Evolutionary conservation across 768 basidiomycete genomes (phyloP), one percentile per base, ranked within the genome.

Genomic region (Termitomyces sp.): DNA sequence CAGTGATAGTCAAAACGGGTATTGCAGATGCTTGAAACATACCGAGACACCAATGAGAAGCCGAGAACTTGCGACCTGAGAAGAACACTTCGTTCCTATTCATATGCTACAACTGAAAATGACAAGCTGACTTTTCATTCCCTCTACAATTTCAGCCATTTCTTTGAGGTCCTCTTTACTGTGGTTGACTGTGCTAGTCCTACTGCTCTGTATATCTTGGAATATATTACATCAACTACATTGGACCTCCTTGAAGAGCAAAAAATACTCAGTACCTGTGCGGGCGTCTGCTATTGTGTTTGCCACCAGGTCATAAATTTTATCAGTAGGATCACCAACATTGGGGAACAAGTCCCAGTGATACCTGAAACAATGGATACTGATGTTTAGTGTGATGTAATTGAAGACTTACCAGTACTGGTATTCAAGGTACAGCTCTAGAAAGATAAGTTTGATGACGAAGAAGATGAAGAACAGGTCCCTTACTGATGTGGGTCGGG

Each of bases 271-370:
- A 43, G 36, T 56, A 49, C 50, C 63, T 59, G 63, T 64, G 5
- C 63, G 63, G 10, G 63, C 60, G 40, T 62, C 55, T 11, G 60
- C 55, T 38, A 61, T 43, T n/a, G 60, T 57, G 31, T 61, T 65
- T 29, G 46, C 47, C 47, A 59, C 52, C 31, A 56, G 42, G 12
- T 65, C 53, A 37, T 62, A 65, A 25, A 48, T 31, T 0, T 49
- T 50, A 29, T 11, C 17, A 7, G 45, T 50, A 29, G 55, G 25
- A 10, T 25, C 3, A 36, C 37, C 45, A 29, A 62, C 17, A 17
- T 60, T 45, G 7, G 64, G 64, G 32, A 65, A 65, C 12, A 60
- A 17, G 11, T 65, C 61, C 61, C 61, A 62, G 49, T 65, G 64
- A 31, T 2, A 29, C 64, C 61, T 65, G 7, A 14, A 36, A 25